phyloP scores from a whole-genome alignment of 768 basidiomycete species.

The Inosperma sp. region DNA sequence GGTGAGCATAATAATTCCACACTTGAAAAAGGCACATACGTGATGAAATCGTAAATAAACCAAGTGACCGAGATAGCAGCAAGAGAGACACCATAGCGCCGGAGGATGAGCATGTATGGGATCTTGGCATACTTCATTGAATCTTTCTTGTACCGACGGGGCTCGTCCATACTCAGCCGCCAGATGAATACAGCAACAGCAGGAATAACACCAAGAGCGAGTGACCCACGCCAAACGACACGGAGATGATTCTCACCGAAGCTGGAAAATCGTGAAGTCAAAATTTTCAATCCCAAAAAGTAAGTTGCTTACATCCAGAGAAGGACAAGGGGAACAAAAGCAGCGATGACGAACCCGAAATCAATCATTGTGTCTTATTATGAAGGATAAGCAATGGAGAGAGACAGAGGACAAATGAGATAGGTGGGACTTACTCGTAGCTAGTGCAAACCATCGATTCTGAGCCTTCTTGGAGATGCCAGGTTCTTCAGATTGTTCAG shows the following conservation, averaged over 20 bases:
- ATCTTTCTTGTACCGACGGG: constrained; percentile 64
- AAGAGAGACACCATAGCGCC: constrained; percentile 75
- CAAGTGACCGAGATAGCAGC: constrained; percentile 73
- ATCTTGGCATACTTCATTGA: constrained; percentile 73
- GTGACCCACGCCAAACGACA: constrained; percentile 81
- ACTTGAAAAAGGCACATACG: constrained; percentile 38
- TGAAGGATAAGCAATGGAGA: constrained; percentile 3
- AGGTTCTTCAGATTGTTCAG: constrained; percentile 85
- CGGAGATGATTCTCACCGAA: constrained; percentile 77
- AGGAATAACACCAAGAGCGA: constrained; percentile 80
- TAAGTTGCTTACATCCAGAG: constrained; percentile 71
- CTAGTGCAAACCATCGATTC: constrained; percentile 81
- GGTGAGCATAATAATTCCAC: not conserved
- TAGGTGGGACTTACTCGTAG: constrained; percentile 61
- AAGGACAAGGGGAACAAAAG: constrained; percentile 80
- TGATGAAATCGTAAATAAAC: constrained; percentile 80
- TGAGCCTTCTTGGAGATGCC: constrained; percentile 75
- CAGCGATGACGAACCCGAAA: constrained; percentile 70
- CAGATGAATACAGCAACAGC: constrained; percentile 79
- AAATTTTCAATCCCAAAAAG: not conserved
- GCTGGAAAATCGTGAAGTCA: constrained; percentile 31
- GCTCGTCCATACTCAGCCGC: constrained; percentile 83
- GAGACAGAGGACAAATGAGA: not conserved
- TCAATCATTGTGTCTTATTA: constrained; percentile 77
- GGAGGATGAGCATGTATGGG: constrained; percentile 73